Base-by-base conservation (phyloP, 2,329 filamentous ascomycete species). In the Calonectria hawksworthii region DNA sequence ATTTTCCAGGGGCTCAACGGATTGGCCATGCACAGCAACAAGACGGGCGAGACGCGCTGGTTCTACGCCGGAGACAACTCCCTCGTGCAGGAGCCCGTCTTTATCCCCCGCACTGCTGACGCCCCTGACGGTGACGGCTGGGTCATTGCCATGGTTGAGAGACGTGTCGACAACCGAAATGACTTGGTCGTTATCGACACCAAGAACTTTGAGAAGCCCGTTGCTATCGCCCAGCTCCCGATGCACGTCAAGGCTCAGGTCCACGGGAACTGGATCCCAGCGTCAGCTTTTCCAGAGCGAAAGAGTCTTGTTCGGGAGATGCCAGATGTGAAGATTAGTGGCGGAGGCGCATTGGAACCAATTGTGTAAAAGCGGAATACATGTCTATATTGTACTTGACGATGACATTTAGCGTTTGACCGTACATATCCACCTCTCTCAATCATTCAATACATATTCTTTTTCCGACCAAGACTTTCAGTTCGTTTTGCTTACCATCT, bases 161-260 rank as follows among this genome's bases (percentile, higher is more conserved):
- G 75, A 0, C 68, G 59, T 1, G 68, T 1, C 4, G 75, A 67
- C 1, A 74, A 74, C 34, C 16, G 69, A 0, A 77, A 64, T 13
- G 75, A 78, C 2, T 23, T 78, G 4, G 75, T 78, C 0, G 32
- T 78, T 1, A 64, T 78, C 4, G 74, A 78, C 18, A 76, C 74
- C 0, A 74, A 36, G 3, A 30, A 67, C 0, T 77, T 77, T 32
- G 66, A 74, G 30, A 72, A 69, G 30, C 76, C 76, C 0, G 38
- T 74, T 3, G 75, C 76, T 0, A 18, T 76, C 0, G 70, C 74
- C 0, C 69, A 78, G 68, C 71, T 78, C 6, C 76, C 75, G 0
- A 47, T 78, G 68, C 75, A 72, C 38, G 1, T 75, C 0, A 75
- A 75, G 10, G 59, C 70, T 2, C 70, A 75, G 41, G 4, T 78